Evolutionary conservation across 2,329 filamentous ascomycete species (phyloP).

Genomic region (Thelonectria discophora): DNA sequence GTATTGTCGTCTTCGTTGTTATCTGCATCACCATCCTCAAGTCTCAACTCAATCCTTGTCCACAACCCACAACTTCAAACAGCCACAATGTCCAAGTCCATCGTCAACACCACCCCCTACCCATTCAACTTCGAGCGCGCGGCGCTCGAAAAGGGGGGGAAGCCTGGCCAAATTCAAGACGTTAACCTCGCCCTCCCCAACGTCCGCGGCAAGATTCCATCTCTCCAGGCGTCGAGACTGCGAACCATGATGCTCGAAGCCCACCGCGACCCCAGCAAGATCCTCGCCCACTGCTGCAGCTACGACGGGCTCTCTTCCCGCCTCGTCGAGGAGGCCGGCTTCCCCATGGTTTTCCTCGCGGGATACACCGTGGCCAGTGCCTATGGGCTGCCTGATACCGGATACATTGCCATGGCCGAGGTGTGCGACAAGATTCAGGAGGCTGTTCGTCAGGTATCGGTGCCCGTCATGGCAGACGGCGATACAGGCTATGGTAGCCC

Average conservation of each 20-base stretch:
- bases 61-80: background rate
- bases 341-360: slow-evolving; percentile 56
- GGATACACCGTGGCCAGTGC: slow-evolving; percentile 53
- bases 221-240: slow-evolving; percentile 49
- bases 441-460: slow-evolving; percentile 46
- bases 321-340: slow-evolving; percentile 56
- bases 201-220: slow-evolving; percentile 44
- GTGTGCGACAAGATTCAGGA: slow-evolving; percentile 58
- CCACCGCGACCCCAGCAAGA: slow-evolving; percentile 51
- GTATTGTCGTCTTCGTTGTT: background rate
- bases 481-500: slow-evolving; percentile 59
- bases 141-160: slow-evolving; percentile 24
- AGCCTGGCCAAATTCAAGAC: slow-evolving; percentile 25
- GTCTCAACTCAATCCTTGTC: background rate
- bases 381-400: slow-evolving; percentile 56
- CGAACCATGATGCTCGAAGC: slow-evolving; percentile 54
- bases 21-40: too few species aligned
- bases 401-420: slow-evolving; percentile 59
- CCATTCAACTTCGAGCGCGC: slow-evolving; percentile 44
- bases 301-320: slow-evolving; percentile 56
- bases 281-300: slow-evolving; percentile 53
- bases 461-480: slow-evolving; percentile 56
- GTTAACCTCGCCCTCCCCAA: slow-evolving; percentile 21
- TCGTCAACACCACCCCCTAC: slow-evolving; percentile 45
- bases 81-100: slow-evolving; percentile 34